These are phyloP conservation scores for Eucalyptus camaldulensis DNA, from an alignment of 345 rosid genomes.

Conservation along the genomic window DNA sequence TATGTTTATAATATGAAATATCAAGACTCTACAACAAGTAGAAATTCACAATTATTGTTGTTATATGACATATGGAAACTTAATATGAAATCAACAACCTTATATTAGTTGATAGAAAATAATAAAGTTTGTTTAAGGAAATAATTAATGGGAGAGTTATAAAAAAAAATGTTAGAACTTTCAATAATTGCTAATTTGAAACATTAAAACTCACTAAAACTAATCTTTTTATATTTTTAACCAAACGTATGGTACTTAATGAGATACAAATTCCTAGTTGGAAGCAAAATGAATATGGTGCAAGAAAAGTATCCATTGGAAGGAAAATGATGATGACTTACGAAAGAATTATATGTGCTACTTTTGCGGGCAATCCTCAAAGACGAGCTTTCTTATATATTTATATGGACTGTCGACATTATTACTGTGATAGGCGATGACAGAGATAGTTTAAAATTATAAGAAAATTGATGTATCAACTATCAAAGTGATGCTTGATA, in stretches of 20 bases:
- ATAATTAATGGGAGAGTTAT: background rate
- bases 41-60: background rate
- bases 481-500: background rate
- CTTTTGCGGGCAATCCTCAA: background rate
- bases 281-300: background rate
- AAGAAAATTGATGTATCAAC: background rate
- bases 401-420: background rate
- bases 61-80: background rate
- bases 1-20: background rate
- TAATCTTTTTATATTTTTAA: too few species aligned
- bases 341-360: background rate
- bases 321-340: background rate
- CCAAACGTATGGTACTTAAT: background rate
- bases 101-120: background rate
- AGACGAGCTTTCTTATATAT: background rate
- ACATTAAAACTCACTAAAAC: background rate
- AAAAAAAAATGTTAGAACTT: background rate
- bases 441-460: background rate
- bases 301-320: background rate
- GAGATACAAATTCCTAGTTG: background rate
- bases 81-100: background rate
- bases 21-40: background rate
- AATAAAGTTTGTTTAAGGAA: background rate
- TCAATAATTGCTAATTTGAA: background rate
- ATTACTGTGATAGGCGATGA: background rate